Evolutionary conservation across 768 basidiomycete genomes (phyloP).

Genomic region (Arthromyces matolae): DNA sequence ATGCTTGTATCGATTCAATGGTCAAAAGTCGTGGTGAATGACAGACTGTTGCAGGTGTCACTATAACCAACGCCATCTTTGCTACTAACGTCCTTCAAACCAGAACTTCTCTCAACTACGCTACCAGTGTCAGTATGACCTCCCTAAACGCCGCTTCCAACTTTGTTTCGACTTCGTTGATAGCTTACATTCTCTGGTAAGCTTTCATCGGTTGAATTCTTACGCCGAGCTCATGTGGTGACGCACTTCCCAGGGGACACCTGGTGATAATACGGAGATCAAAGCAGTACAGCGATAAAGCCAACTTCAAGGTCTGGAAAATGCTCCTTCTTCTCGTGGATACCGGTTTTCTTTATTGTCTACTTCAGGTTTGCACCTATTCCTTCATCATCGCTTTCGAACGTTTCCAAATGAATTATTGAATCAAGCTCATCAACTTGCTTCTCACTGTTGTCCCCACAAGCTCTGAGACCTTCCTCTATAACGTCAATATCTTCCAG

Average conservation of each 20-base stretch:
- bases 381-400: background rate
- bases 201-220: background rate
- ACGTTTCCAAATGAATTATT: background rate
- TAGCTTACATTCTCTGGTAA: too few species aligned
- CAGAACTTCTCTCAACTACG: too few species aligned
- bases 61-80: too few species aligned
- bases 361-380: background rate
- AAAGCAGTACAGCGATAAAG: background rate
- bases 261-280: background rate
- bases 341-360: background rate
- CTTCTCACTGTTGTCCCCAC: background rate
- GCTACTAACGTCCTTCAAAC: too few species aligned
- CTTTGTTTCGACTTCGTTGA: too few species aligned
- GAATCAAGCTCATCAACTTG: background rate
- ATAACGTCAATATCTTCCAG: background rate
- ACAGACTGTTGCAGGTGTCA: too few species aligned
- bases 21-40: too few species aligned
- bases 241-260: background rate
- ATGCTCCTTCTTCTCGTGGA: background rate
- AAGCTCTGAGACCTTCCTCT: background rate
- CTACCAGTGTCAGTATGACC: too few species aligned
- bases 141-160: too few species aligned
- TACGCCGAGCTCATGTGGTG: background rate
- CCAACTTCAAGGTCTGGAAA: background rate
- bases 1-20: too few species aligned